These are phyloP conservation scores for Aspergillus luchuensis DNA, from an alignment of 2,329 filamentous ascomycete species.

Conservation along the genomic window DNA sequence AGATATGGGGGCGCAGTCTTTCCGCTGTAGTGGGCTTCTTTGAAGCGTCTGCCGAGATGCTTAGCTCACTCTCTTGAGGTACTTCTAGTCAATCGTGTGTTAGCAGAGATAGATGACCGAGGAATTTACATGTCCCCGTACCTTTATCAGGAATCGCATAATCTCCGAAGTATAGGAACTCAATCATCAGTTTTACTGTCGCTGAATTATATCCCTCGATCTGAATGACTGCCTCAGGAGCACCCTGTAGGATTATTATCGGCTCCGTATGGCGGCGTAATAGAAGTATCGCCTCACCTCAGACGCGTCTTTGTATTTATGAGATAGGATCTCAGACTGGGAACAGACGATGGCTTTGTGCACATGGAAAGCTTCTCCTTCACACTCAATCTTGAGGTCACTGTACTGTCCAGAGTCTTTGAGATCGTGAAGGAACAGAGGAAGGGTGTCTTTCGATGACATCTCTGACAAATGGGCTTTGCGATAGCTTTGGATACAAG, in stretches of 20 bases:
- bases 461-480: not conserved
- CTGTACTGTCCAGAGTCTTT: not conserved
- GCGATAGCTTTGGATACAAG: not conserved
- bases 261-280: not conserved
- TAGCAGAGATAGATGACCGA: too few species aligned
- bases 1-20: too few species aligned
- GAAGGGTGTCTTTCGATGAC: not conserved
- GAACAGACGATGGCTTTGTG: slow-evolving; percentile 3
- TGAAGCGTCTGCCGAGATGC: too few species aligned
- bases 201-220: not conserved
- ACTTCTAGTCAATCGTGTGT: too few species aligned
- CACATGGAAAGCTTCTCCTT: not conserved
- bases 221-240: not conserved
- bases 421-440: not conserved
- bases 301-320: not conserved
- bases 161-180: slow-evolving; percentile 2
- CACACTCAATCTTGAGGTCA: not conserved
- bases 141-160: not conserved
- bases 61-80: too few species aligned
- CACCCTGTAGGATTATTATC: too few species aligned
- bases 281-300: not conserved
- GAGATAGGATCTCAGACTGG: not conserved
- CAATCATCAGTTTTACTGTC: slow-evolving; percentile 2
- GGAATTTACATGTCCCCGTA: not conserved
- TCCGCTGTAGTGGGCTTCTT: too few species aligned